Evolutionary conservation across 2,329 filamentous ascomycete genomes (phyloP).

Genomic region (Teratosphaeria zuluensis): DNA sequence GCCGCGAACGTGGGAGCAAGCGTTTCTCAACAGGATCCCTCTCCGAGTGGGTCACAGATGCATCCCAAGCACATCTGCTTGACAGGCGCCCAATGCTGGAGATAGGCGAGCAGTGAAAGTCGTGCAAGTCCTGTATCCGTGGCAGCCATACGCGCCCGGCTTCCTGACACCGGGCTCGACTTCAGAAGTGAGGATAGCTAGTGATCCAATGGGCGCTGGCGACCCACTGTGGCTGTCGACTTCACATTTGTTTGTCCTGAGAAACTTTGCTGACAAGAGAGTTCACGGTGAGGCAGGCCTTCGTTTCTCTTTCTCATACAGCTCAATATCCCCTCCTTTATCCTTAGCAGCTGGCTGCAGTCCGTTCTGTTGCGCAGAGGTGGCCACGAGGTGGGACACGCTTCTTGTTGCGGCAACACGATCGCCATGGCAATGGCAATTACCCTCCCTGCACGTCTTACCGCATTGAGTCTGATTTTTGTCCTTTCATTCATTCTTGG

Average conservation of each 20-base stretch:
- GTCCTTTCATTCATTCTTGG: slow-evolving; percentile 1
- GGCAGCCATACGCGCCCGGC: neutral
- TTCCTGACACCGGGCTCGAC: neutral
- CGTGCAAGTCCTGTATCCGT: neutral
- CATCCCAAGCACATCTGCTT: too few species aligned
- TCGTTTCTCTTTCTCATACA: neutral
- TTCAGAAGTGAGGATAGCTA: neutral
- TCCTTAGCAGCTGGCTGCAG: neutral
- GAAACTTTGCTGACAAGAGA: neutral
- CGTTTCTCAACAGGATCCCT: neutral
- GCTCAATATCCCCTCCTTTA: neutral
- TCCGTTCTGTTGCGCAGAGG: neutral
- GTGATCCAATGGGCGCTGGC: neutral
- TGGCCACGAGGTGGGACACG: neutral
- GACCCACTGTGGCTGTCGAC: neutral
- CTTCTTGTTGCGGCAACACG: neutral
- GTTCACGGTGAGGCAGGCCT: neutral
- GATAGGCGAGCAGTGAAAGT: neutral
- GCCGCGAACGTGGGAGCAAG: neutral
- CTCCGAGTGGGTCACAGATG: neutral
- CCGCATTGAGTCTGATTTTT: neutral
- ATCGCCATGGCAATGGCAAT: neutral
- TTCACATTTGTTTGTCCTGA: neutral
- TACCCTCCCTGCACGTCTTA: neutral
- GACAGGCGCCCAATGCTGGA: neutral